These are phyloP conservation scores for Oryza meridionalis DNA, from an alignment of 176 grass and related monocot species.

Conservation along the genomic window DNA sequence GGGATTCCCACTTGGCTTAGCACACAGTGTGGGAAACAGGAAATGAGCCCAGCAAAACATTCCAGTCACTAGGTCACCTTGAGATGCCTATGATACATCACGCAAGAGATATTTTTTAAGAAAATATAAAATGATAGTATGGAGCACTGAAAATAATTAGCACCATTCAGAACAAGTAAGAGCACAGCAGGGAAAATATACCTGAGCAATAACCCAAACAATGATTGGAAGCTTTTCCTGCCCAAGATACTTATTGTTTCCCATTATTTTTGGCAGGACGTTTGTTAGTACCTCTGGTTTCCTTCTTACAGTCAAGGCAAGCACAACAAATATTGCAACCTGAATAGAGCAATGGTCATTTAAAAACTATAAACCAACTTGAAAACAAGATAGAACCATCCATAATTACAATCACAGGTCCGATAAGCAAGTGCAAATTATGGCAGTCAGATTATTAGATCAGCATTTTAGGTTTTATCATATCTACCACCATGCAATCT, in stretches of 20 bases:
- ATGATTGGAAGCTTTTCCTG: slow-evolving; percentile 87
- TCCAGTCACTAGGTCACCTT: slow-evolving; percentile 78
- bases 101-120: background rate
- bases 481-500: background rate
- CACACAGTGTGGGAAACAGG: slow-evolving; percentile 80
- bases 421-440: background rate
- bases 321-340: slow-evolving; percentile 94
- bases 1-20: slow-evolving; percentile 77
- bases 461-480: slow-evolving; percentile 14
- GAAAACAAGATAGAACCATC: background rate
- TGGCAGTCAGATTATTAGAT: slow-evolving; percentile 2
- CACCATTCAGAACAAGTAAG: background rate
- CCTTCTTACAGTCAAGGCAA: slow-evolving; percentile 84
- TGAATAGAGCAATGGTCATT: slow-evolving; percentile 33
- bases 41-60: slow-evolving; percentile 87
- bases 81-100: slow-evolving; percentile 61
- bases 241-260: slow-evolving; percentile 79
- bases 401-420: slow-evolving; percentile 4
- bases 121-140: slow-evolving; percentile 16
- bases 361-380: slow-evolving; percentile 28
- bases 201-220: slow-evolving; percentile 87
- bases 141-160: background rate
- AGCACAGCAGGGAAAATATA: slow-evolving; percentile 18
- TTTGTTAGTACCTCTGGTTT: slow-evolving; percentile 72
- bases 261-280: slow-evolving; percentile 65